These are phyloP conservation scores for Metschnikowia henanensis DNA, from an alignment of 805 yeast species.

Conservation along the genomic window DNA sequence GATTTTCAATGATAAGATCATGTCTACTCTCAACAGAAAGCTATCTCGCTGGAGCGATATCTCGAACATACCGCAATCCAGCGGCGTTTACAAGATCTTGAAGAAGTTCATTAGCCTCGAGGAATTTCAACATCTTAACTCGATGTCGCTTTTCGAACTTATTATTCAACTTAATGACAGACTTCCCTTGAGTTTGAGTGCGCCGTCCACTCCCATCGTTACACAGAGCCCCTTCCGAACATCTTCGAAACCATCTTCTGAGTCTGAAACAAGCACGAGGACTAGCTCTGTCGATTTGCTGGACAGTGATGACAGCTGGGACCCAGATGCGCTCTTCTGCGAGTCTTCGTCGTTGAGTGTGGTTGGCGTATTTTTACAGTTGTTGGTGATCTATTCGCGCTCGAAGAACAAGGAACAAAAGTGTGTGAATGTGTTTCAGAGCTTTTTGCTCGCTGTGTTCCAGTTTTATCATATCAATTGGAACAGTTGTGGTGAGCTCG, in stretches of 20 bases:
- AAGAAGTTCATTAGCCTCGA: slow-evolving; percentile 22
- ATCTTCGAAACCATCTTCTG: slow-evolving; percentile 12
- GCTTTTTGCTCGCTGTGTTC: slow-evolving; percentile 33
- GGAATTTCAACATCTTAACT: slow-evolving; percentile 36
- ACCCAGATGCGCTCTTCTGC: neutral
- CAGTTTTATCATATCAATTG: slow-evolving; percentile 44
- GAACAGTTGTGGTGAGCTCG: slow-evolving; percentile 35
- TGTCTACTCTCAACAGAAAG: slow-evolving; percentile 25
- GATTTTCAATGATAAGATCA: slow-evolving; percentile 29
- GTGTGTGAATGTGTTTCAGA: slow-evolving; percentile 29
- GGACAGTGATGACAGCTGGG: slow-evolving; percentile 4
- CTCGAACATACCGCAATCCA: slow-evolving; percentile 20
- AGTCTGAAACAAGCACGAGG: slow-evolving; percentile 5
- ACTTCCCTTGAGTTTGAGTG: slow-evolving; percentile 43
- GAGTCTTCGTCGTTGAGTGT: slow-evolving; percentile 33
- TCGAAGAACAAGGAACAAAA: slow-evolving; percentile 35
- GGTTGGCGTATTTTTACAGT: slow-evolving; percentile 33
- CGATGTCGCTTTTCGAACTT: slow-evolving; percentile 33
- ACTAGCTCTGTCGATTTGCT: slow-evolving; percentile 1
- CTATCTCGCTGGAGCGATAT: slow-evolving; percentile 31
- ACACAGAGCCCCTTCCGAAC: slow-evolving; percentile 13
- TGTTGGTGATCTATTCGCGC: slow-evolving; percentile 33
- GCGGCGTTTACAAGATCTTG: slow-evolving; percentile 23
- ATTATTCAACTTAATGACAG: slow-evolving; percentile 40
- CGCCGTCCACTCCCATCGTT: slow-evolving; percentile 43